Conservation (phyloP, 176 grass and related monocot species). For the Ampelocalamus luodianensis region DNA sequence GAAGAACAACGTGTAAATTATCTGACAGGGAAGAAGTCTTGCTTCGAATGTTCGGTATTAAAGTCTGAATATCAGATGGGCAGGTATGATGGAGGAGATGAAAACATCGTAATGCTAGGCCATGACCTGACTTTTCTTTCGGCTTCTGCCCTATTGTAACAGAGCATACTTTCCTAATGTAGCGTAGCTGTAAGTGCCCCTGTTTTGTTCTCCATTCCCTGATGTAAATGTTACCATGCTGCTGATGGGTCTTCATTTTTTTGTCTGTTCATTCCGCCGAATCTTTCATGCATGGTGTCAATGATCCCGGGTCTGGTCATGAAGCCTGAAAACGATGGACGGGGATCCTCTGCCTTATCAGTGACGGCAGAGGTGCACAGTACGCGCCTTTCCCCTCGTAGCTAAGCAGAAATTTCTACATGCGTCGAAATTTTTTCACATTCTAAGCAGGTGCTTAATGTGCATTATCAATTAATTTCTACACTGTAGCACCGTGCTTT, state of each 20-base stretch:
- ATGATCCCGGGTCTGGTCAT: not conserved
- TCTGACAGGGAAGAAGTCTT: not conserved
- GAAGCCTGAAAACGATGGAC: not conserved
- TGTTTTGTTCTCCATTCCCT: constrained; percentile 18
- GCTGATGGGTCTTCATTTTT: not conserved
- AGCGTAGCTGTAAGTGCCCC: constrained; percentile 10
- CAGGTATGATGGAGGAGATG: not conserved
- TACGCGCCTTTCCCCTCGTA: too few relatives aligned
- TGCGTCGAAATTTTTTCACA: too few relatives aligned
- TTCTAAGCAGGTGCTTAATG: too few relatives aligned
- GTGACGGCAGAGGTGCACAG: too few relatives aligned
- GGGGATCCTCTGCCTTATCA: too few relatives aligned
- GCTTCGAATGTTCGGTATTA: not conserved
- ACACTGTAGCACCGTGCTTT: too few relatives aligned
- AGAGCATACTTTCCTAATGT: not conserved
- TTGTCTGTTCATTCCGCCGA: not conserved
- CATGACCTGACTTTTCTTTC: constrained; percentile 29
- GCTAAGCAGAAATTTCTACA: too few relatives aligned
- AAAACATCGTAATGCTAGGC: not conserved
- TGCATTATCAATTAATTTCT: too few relatives aligned
- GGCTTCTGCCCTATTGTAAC: constrained; percentile 1
- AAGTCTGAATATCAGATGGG: not conserved
- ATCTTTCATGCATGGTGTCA: not conserved
- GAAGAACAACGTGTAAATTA: constrained; percentile 8
- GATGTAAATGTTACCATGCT: not conserved